These are phyloP conservation scores for Pleurotus sapidus DNA, from an alignment of 768 basidiomycete genomes.

Conservation along the genomic window DNA sequence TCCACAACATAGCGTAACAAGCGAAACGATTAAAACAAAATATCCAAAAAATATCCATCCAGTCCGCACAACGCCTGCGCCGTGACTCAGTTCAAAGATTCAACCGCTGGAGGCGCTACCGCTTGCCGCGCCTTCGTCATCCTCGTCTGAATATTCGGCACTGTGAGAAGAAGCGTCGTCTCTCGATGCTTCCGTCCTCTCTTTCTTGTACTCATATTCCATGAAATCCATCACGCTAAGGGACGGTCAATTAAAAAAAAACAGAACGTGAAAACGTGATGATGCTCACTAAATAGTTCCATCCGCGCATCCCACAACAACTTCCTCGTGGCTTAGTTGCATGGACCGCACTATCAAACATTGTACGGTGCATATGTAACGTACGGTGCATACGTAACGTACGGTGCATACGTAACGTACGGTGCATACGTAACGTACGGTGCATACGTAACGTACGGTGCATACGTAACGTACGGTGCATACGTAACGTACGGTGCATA, in stretches of 20 bases:
- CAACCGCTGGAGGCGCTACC: not conserved
- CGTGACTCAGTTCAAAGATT: not conserved
- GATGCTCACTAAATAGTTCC: conserved; percentile 85
- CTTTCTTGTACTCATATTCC: conserved; percentile 24
- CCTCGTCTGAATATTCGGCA: not conserved
- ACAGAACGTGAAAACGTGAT: not conserved
- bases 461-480: too few relatives aligned
- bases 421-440: too few relatives aligned
- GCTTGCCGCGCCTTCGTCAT: not conserved
- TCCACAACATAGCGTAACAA: too few relatives aligned
- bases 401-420: too few relatives aligned
- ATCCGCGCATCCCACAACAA: conserved; percentile 89
- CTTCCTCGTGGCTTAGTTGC: conserved; percentile 88
- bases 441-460: too few relatives aligned
- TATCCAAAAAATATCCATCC: conserved; percentile 10
- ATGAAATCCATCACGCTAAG: conserved; percentile 28
- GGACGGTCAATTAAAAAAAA: conserved; percentile 13
- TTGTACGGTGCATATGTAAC: too few relatives aligned
- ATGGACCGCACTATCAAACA: conserved; percentile 74
- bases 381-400: too few relatives aligned
- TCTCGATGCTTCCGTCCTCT: not conserved
- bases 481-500: too few relatives aligned
- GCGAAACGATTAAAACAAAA: too few relatives aligned
- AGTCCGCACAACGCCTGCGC: not conserved
- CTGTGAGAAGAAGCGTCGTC: too few relatives aligned